Base-by-base conservation (phyloP, 768 basidiomycete species). In the Russula ochroleuca region DNA sequence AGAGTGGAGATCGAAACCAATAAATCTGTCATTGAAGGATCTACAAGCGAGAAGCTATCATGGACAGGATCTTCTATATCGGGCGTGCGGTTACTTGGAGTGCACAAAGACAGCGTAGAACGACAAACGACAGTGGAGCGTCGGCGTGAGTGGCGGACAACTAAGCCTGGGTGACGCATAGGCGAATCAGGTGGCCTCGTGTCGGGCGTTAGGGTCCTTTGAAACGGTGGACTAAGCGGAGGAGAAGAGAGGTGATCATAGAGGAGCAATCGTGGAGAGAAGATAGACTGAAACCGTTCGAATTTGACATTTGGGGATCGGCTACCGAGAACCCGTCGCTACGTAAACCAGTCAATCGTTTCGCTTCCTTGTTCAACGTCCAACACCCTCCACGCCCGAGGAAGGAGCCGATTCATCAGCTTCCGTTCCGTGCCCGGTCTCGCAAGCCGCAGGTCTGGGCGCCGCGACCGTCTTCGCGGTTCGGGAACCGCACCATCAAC, bases 1-100 rank as follows among this genome's bases (percentile, higher is more conserved):
- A 61, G 59, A 64, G 59, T 64, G 63, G 63, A 51, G 63, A 64
- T 64, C 59, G 31, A 50, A 59, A 55, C 25, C 59, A 61, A 64
- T 60, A 60, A 61, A 64, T 64, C 63, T 64, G 47, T 25, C 37
- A 38, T 60, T 54, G 57, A 55, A 40, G 25, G 64, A 65, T 65
- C 64, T 65, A 61, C 64, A 61, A 49, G 40, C 40, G 52, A 43
- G 47, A 61, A 56, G 41, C 52, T 52, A 52, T 40, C 25, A 21
- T 13, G 25, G 25, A 38, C 37, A 41, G 41, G 61, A 59, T 59
- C 63, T 60, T 56, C 63, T 33, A 25, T 49, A 43, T 59, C 45
- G 40, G 43, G 19, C 10, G 17, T 31, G 23, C 57, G 62, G 56
- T 33, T 48, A 48, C 31, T 50, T 11, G 50, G 25, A 57, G 35